Evolutionary conservation across 2,329 filamentous ascomycete species (phyloP), one percentile per base, ranked within the genome.

Genomic region (Alternaria brassicicola): DNA sequence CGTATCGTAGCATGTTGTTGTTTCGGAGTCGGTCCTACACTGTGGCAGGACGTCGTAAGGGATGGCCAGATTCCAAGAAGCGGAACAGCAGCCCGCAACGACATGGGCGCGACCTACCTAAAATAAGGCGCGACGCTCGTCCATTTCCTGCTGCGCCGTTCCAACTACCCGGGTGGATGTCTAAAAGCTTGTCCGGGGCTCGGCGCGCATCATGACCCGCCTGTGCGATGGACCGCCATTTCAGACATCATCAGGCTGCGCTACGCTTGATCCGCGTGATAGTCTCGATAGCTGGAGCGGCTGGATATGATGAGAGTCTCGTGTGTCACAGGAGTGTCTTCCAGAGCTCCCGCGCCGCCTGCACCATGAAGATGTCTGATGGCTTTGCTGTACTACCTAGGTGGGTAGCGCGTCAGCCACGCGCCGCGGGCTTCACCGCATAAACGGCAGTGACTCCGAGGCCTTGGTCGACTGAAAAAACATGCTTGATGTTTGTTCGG

Each of bases 1-100:
- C 54, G 52, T 67, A 71, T 46, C 57, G 57, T 59, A 71, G 66
- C 26, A 46, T 63, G 49, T 57, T 41, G 55, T 45, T 39, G 30
- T 38, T 25, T 21, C 36, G 15, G 43, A 48, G 28, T 28, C 49
- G 39, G 50, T 49, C 38, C 52, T 45, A 55, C 52, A 35, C 50
- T 36, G 26, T 12, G 53, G 50, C n/a, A 38, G 31, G 28, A 36
- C 43, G 53, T 46, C 55, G 50, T 45, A 57, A 52, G 52, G 15
- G 46, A 61, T 31, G 51, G 31, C 46, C 21, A 48, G 30, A 41
- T 39, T 53, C 46, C 53, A 52, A 26, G 47, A 50, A 41, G 26
- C 50, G 49, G 52, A 41, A 54, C 26, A 38, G 43, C 54, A 59
- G 47, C 43, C 42, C 36, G 43, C 36, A 53, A 55, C 28, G 55